These are phyloP conservation scores for Bromus sterilis DNA, from an alignment of 176 grass and related monocot genomes.

Conservation along the genomic window DNA sequence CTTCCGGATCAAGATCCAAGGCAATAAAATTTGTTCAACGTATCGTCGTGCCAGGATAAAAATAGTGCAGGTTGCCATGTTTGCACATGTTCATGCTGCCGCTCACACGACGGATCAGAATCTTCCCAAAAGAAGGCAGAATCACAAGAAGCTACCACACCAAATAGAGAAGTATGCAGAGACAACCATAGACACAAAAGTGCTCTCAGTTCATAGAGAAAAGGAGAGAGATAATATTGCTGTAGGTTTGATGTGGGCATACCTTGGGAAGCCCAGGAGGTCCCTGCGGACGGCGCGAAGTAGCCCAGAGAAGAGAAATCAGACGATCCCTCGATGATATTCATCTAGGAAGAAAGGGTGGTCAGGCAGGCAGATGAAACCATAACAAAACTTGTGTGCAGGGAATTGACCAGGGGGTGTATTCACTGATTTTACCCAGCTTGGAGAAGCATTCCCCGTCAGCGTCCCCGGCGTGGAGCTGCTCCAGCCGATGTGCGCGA, in stretches of 20 bases:
- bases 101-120: neutral
- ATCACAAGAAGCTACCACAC: neutral
- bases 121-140: neutral
- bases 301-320: constrained; percentile 30
- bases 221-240: neutral
- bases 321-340: constrained; percentile 19
- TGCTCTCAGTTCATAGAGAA: no score
- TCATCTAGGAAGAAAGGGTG: constrained; percentile 24
- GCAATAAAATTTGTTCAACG: neutral
- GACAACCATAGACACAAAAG: neutral
- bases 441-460: constrained; percentile 23
- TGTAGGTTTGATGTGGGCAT: neutral
- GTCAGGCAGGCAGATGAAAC: neutral
- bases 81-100: neutral
- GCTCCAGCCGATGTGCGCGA: constrained; percentile 88
- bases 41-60: neutral
- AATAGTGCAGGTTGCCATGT: neutral
- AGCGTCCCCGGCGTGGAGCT: neutral
- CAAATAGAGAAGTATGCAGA: neutral
- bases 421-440: constrained; percentile 39
- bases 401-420: neutral
- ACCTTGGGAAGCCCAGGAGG: constrained; percentile 69
- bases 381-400: neutral
- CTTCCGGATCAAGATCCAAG: neutral
- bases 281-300: constrained; percentile 33